Evolutionary conservation across 805 yeast species (phyloP).

Genomic region (Zygoascus ofunaensis): DNA sequence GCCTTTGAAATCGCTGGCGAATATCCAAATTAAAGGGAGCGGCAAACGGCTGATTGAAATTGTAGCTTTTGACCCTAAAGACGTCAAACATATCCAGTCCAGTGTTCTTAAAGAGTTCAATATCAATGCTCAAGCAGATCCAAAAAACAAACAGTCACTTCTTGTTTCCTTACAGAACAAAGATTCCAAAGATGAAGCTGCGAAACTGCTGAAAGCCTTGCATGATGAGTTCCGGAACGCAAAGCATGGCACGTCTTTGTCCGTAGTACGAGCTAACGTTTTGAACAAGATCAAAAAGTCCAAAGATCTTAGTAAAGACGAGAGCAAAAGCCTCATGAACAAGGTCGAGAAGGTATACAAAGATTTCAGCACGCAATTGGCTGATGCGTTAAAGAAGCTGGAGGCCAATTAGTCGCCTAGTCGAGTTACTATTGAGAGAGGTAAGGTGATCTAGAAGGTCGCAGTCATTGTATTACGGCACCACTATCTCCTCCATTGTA

Average conservation of each 20-base stretch:
- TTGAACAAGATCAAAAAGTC: constrained; percentile 45
- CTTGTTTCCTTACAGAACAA: constrained; percentile 68
- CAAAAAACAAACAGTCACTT: constrained; percentile 61
- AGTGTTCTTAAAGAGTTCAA: constrained; percentile 62
- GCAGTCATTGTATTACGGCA: too few relatives aligned
- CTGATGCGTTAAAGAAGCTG: neutral
- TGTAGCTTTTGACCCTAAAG: constrained; percentile 81
- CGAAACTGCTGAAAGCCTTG: constrained; percentile 28
- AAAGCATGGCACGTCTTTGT: constrained; percentile 37
- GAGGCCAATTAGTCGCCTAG: neutral
- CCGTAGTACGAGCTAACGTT: constrained; percentile 49
- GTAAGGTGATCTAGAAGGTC: too few relatives aligned
- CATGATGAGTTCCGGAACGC: constrained; percentile 56
- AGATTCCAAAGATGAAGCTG: constrained; percentile 43
- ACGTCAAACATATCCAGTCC: constrained; percentile 59
- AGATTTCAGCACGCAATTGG: constrained; percentile 33
- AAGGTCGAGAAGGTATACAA: constrained; percentile 68
- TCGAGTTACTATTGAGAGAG: too few relatives aligned
- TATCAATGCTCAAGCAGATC: constrained; percentile 71
- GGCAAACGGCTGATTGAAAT: constrained; percentile 47
- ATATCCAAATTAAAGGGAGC: constrained; percentile 26
- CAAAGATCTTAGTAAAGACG: constrained; percentile 35
- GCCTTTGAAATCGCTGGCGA: constrained; percentile 38
- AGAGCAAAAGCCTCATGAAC: constrained; percentile 38
- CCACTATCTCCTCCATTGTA: too few relatives aligned